Evolutionary conservation across 805 yeast species (phyloP), one percentile per base, ranked within the genome.

Genomic region (Candida manassasensis): DNA sequence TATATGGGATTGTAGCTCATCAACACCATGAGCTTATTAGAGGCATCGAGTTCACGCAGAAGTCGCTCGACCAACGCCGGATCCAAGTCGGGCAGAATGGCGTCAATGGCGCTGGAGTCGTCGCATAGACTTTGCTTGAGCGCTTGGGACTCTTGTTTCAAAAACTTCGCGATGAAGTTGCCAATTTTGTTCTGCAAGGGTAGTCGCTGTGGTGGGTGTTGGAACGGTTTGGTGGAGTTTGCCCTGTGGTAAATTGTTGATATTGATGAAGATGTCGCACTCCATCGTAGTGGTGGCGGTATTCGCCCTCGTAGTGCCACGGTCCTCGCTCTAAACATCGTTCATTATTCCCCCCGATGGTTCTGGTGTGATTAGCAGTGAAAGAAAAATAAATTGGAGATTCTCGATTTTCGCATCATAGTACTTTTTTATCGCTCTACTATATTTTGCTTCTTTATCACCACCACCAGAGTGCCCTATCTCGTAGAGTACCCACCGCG

Each of bases 1-100:
- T 48, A 37, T 14, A 50, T 39, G 2, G 71, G 69, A 32, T 55
- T 56, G 41, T 52, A 56, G 2, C 60, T 49, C 24, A 63, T 47
- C 18, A 61, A 39, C n/a, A 53, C 40, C 16, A 48, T 42, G 14
- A 66, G 45, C 36, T 53, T 52, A 35, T 58, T 59, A 38, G 55
- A 48, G 29, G 41, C 44, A 38, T 63, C 70, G 9, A 59, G 33
- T 21, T 52, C 44, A 16, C 35, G 43, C n/a, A 41, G 39, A 17
- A 65, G 34, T 22, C 50, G 52, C 13, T 27, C 21, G 24, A 25
- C 26, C 7, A 57, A 37, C 16, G 37, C 35, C 10, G 51, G 51
- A 17, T 38, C 41, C n/a, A 37, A 37, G 13, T 6, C 10, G 8
- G 32, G 34, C 7, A 29, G 26, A 6, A 24, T n/a, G n/a, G n/a